Base-by-base conservation (phyloP, 139 green algal species). In the Auxenochlorella pyrenoidosa region DNA sequence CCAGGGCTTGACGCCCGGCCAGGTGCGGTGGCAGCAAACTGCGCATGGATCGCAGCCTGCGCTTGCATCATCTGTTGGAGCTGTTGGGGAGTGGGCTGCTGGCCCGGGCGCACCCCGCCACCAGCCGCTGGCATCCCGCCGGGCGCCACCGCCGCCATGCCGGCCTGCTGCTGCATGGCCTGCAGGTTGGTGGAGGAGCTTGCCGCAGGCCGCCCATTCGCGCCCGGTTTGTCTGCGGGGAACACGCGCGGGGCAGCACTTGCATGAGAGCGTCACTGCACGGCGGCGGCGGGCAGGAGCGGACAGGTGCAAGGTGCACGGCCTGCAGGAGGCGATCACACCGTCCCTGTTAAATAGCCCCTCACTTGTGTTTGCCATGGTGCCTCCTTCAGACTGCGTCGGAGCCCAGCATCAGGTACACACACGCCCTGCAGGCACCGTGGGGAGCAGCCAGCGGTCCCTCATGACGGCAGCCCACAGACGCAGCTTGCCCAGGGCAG, bases 141-240 rank as follows among this genome's bases (percentile, higher is more conserved):
- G 0, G 44, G 26, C 28, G 43, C 30, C 28, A 63, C 24, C 30
- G 36, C 43, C 44, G 75, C 75, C 43, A n/a, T 34, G 3, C n/a
- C 70, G 1, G 34, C 16, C 70, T 47, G 70, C 66, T 75, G 66
- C 63, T n/a, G 28, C 70, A 36, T 81, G 43, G 43, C 51, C 77
- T 32, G 51, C 77, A 83, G 77, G 34, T 71, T 70, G 34, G 26
- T 34, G 22, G 54, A 32, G 22, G 77, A 71, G 51, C 51, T 34
- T 10, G 47, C 77, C 22, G 5, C 59, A 5, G 59, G 60, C 22
- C 79, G 41, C 30, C 73, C 54, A 63, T 63, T 34, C 0, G 38
- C 79, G 12, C 65, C 65, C 12, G 40, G 81, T 65, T 86, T 77
- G 65, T 79, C 82, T 79, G 82, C 82, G 36, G 36, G 34, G 44